phyloP scores from a whole-genome alignment of 768 basidiomycete genomes.

The Trametes cingulata region DNA sequence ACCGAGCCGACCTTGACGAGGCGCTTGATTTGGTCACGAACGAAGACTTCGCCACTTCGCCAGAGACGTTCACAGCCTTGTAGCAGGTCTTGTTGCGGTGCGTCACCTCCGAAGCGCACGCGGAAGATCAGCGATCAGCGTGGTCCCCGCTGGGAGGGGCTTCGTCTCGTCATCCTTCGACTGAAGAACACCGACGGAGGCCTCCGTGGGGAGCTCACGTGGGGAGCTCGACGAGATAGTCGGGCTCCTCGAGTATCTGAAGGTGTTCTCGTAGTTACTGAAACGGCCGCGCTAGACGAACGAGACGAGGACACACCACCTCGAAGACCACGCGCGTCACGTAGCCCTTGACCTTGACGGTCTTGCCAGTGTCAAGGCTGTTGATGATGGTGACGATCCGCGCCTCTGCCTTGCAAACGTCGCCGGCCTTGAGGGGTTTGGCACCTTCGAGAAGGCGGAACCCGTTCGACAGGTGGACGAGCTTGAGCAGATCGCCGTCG shows the following conservation, averaged over 20 bases:
- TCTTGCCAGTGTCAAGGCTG: conserved; percentile 88
- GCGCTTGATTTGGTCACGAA: conserved; percentile 85
- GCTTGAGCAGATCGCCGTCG: conserved; percentile 92
- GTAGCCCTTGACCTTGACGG: conserved; percentile 85
- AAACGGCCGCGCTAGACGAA: conserved; percentile 98
- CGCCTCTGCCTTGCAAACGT: conserved; percentile 88
- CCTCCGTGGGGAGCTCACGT: conserved; percentile 72
- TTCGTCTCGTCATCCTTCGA: conserved; percentile 86
- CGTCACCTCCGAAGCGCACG: conserved; percentile 76
- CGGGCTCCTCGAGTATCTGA: conserved; percentile 87
- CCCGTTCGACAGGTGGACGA: conserved; percentile 96
- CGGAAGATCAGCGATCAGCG: conserved; percentile 93
- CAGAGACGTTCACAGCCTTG: conserved; percentile 76
- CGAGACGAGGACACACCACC: conserved; percentile 85
- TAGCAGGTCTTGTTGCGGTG: conserved; percentile 91
- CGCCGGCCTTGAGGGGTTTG: conserved; percentile 76
- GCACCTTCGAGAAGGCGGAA: conserved; percentile 87
- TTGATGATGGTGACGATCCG: conserved; percentile 89
- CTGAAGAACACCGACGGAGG: conserved; percentile 84
- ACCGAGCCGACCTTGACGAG: conserved; percentile 88
- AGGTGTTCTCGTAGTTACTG: conserved; percentile 92
- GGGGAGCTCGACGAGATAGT: conserved; percentile 80
- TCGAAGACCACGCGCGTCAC: conserved; percentile 88
- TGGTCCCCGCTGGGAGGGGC: conserved; percentile 77
- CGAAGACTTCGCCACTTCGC: conserved; percentile 85